Percentiles rank a stretch among this genome's conserved stretches.
Conservation (phyloP, 768 basidiomycete species). For the Chiua virens region DNA sequence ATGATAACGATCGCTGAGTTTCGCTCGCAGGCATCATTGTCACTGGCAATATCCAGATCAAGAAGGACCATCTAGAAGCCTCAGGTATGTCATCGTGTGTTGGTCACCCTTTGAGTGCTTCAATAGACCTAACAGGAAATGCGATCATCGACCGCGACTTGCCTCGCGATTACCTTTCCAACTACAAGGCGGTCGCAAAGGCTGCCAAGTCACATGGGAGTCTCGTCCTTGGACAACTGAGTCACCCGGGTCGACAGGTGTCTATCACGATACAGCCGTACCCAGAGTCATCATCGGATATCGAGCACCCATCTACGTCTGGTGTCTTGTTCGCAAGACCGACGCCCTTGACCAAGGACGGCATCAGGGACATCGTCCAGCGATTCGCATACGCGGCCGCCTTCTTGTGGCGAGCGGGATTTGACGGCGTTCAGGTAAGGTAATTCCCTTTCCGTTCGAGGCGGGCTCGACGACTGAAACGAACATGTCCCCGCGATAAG, state of each 20-base stretch:
- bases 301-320: conserved; percentile 34
- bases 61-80: conserved; percentile 35
- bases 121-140: conserved; percentile 22
- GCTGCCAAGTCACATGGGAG: conserved; percentile 33
- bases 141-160: conserved; percentile 32
- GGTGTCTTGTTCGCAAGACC: conserved; percentile 33
- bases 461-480: too few relatives aligned
- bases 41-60: conserved; percentile 36
- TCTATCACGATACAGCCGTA: conserved; percentile 36
- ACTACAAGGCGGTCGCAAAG: conserved; percentile 23
- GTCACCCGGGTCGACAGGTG: conserved; percentile 35
- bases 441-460: neutral
- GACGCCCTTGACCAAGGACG: conserved; percentile 41
- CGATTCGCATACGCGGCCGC: conserved; percentile 54
- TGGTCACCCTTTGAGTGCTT: neutral
- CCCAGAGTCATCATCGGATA: conserved; percentile 34
- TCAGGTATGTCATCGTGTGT: conserved; percentile 19
- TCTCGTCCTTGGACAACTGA: conserved; percentile 33
- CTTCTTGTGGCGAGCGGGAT: conserved; percentile 57
- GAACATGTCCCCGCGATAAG: conserved; percentile 15
- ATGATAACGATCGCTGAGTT: conserved; percentile 1
- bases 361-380: conserved; percentile 50
- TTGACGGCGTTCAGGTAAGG: conserved; percentile 60
- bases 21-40: conserved; percentile 28
- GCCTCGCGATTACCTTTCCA: conserved; percentile 21